Conservation (phyloP, 106 monocot genomes). For the Apostasia ramifera region DNA sequence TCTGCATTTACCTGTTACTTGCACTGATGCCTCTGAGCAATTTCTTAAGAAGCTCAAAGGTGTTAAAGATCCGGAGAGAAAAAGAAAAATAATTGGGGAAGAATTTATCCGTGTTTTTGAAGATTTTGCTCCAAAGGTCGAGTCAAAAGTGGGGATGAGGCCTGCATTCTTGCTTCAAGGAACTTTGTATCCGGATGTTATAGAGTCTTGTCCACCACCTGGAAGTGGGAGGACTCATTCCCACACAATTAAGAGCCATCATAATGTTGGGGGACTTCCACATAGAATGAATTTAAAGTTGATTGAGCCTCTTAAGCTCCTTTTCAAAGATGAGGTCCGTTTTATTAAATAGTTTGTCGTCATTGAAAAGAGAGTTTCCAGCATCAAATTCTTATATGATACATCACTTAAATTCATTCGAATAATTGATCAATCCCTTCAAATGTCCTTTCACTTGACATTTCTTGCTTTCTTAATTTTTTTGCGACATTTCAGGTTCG, state of each 20-base stretch:
- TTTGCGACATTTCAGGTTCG: constrained; percentile 45
- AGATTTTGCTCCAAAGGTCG: constrained; percentile 75
- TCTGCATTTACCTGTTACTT: constrained; percentile 91
- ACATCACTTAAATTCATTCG: too few species aligned
- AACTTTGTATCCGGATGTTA: constrained; percentile 86
- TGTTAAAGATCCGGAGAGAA: constrained; percentile 81
- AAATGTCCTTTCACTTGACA: too few species aligned
- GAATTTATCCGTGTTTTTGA: constrained; percentile 91
- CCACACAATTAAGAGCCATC: constrained; percentile 97
- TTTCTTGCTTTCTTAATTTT: background rate
- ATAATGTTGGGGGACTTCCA: constrained; percentile 98
- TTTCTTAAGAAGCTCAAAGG: constrained; percentile 87
- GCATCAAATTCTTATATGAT: too few species aligned
- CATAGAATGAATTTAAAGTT: constrained; percentile 94
- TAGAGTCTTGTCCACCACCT: constrained; percentile 94
- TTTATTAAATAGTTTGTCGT: background rate
- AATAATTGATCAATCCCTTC: too few species aligned
- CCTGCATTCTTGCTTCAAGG: constrained; percentile 54
- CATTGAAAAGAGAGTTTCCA: too few species aligned
- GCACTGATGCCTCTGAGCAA: constrained; percentile 75
- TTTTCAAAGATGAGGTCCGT: constrained; percentile 94
- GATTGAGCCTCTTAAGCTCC: constrained; percentile 92
- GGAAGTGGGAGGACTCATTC: constrained; percentile 88
- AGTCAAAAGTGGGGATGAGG: constrained; percentile 49
- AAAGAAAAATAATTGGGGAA: constrained; percentile 90